A percentile compares a stretch with the other conserved stretches of the same genome.
Conservation (phyloP, 176 grass and related monocot species). For the Phoenix roebelenii region DNA sequence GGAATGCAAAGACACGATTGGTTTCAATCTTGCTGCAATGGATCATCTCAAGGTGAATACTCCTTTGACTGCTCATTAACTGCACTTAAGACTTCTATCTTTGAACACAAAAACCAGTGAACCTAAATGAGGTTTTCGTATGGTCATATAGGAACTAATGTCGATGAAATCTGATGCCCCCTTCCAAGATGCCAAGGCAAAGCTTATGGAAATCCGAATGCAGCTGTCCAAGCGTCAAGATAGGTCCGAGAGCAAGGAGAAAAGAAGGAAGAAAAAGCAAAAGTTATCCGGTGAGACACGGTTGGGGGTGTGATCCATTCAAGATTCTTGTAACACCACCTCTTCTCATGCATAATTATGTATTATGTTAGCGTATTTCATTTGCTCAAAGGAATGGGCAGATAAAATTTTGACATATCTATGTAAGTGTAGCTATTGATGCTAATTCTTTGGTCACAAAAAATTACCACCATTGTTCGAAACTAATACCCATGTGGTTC, state of each 20-base stretch:
- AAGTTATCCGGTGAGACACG: constrained; percentile 29
- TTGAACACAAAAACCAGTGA: too few species aligned
- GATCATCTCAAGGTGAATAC: constrained; percentile 67
- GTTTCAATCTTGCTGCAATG: constrained; percentile 90
- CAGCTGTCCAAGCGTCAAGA: constrained; percentile 37
- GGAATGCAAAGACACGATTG: constrained; percentile 75
- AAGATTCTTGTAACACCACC: too few species aligned
- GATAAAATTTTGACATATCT: too few species aligned
- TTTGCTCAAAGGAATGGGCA: too few species aligned
- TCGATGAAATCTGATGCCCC: constrained; percentile 77
- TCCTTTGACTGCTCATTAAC: not conserved
- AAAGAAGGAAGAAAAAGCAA: constrained; percentile 48
- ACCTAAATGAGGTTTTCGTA: not conserved
- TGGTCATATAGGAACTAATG: constrained; percentile 44
- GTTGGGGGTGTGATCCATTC: not conserved
- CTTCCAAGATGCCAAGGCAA: constrained; percentile 78
- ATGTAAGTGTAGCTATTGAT: too few species aligned
- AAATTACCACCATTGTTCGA: too few species aligned
- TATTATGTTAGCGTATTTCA: too few species aligned
- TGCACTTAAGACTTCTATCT: not conserved
- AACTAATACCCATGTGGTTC: too few species aligned
- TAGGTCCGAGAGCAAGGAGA: constrained; percentile 26
- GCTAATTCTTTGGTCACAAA: too few species aligned
- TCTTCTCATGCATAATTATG: too few species aligned
- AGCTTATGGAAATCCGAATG: constrained; percentile 69